phyloP scores from a whole-genome alignment of 345 rosid species.

The Streptanthus diversifolius region DNA sequence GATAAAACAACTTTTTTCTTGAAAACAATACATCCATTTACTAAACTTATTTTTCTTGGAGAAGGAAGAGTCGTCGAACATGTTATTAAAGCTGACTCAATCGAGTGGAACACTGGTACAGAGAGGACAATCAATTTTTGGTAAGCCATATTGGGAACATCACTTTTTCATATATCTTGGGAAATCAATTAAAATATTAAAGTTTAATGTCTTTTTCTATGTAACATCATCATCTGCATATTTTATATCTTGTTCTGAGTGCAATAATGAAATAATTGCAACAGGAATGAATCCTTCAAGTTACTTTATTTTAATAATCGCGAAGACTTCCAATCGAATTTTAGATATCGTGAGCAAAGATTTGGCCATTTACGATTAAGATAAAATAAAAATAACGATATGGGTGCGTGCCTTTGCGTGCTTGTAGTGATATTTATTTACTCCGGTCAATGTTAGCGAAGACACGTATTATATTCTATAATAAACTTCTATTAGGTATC shows the following conservation, averaged over 20 bases:
- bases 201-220: conserved; percentile 4
- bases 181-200: background rate
- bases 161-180: conserved; percentile 8
- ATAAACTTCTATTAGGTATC: background rate
- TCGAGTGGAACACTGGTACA: conserved; percentile 6
- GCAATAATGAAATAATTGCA: conserved; percentile 1
- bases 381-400: background rate
- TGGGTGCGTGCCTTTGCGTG: conserved; percentile 19
- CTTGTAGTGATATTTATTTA: conserved; percentile 1
- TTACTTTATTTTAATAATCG: conserved; percentile 1
- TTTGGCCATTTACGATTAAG: background rate
- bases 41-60: no score
- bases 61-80: no score
- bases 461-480: background rate
- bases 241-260: background rate
- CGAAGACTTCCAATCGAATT: background rate
- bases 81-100: background rate
- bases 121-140: conserved; percentile 24
- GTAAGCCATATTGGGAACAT: conserved; percentile 33
- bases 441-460: conserved; percentile 6
- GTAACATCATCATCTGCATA: conserved; percentile 12
- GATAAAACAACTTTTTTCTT: no score
- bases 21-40: no score
- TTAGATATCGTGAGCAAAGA: conserved; percentile 4
- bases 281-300: conserved; percentile 5